Evolutionary conservation across 768 basidiomycete species (phyloP).

Genomic region (Amanita brunnescens): DNA sequence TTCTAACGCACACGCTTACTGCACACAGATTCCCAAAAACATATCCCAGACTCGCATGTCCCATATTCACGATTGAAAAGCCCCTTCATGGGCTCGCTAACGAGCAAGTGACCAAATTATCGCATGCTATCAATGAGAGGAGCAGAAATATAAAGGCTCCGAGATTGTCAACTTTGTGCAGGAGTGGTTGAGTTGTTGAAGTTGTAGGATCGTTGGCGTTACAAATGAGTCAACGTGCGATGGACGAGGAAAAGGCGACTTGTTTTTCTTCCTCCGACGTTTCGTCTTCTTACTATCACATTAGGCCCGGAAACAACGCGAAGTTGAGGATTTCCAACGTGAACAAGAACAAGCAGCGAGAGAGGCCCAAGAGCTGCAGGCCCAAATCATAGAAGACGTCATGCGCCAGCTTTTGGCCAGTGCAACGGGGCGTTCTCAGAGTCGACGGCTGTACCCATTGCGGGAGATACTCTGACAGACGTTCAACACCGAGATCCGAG

Average conservation of each 20-base stretch:
- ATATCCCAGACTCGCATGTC: constrained; percentile 63
- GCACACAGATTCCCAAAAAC: constrained; percentile 64
- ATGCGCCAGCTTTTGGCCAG: constrained; percentile 50
- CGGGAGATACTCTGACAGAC: constrained; percentile 45
- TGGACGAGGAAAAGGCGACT: constrained; percentile 58
- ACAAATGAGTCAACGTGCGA: constrained; percentile 69
- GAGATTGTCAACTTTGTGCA: constrained; percentile 62
- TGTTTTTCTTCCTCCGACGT: not conserved
- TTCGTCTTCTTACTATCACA: not conserved
- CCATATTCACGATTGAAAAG: constrained; percentile 60
- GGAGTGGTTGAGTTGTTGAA: constrained; percentile 61
- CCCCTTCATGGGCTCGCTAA: constrained; percentile 51
- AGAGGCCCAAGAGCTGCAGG: constrained; percentile 51
- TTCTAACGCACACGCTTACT: not conserved
- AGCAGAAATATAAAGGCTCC: constrained; percentile 52
- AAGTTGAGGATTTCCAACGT: constrained; percentile 45
- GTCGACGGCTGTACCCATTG: constrained; percentile 51
- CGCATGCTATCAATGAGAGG: constrained; percentile 56
- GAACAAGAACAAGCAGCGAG: constrained; percentile 42
- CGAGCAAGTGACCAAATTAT: constrained; percentile 48
- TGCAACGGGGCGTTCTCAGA: constrained; percentile 58
- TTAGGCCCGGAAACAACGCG: constrained; percentile 46
- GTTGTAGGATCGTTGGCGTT: constrained; percentile 63
- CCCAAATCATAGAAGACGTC: constrained; percentile 58
- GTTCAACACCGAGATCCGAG: constrained; percentile 48